phyloP scores from a whole-genome alignment of 805 yeast genomes.

The Cyberlindnera lachancei region DNA sequence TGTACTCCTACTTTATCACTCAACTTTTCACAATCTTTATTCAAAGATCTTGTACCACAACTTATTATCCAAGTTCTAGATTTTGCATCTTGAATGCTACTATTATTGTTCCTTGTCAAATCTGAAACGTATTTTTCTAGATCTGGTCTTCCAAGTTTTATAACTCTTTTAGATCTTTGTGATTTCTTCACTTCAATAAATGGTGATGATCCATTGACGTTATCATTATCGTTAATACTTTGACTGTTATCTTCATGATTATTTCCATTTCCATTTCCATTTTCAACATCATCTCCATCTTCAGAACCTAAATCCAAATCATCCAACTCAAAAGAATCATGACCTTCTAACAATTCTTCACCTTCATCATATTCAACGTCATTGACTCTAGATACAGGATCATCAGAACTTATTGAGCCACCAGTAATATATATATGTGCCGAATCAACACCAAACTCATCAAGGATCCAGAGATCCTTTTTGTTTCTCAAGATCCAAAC shows the following conservation, averaged over 20 bases:
- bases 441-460: conserved; percentile 28
- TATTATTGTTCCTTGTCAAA: conserved; percentile 23
- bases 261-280: no score
- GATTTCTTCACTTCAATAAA: no score
- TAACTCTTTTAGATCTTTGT: conserved; percentile 1
- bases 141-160: conserved; percentile 36
- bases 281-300: no score
- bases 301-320: conserved; percentile 17
- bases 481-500: conserved; percentile 48
- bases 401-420: conserved; percentile 4
- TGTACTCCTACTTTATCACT: conserved; percentile 30
- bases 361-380: conserved; percentile 8
- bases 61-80: conserved; percentile 51
- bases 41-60: conserved; percentile 49
- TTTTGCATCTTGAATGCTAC: no score
- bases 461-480: conserved; percentile 40
- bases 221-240: no score
- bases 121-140: conserved; percentile 20
- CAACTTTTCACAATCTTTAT: conserved; percentile 32
- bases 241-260: no score
- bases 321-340: conserved; percentile 19
- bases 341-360: conserved; percentile 16
- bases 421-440: conserved; percentile 34
- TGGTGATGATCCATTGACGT: no score
- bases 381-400: conserved; percentile 5